Evolutionary conservation across 2,329 filamentous ascomycete genomes (phyloP).

Genomic region (Bipolaris cookei): DNA sequence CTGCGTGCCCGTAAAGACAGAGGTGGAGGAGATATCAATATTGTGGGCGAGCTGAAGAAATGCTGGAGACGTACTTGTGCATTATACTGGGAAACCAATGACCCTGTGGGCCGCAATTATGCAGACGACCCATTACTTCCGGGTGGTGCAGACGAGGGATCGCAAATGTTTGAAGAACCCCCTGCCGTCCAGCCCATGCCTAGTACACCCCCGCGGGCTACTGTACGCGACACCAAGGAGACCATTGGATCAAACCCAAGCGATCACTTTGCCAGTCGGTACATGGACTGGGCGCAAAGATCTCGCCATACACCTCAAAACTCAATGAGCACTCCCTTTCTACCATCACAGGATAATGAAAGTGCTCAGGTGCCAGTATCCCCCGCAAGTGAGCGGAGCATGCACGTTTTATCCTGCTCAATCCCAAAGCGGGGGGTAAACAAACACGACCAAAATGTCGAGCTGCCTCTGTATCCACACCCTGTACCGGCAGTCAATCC

Average conservation of each 20-base stretch:
- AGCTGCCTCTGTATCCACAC: conserved; percentile 49
- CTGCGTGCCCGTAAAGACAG: conserved; percentile 59
- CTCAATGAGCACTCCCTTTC: conserved; percentile 45
- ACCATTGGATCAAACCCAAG: conserved; percentile 47
- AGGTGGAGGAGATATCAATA: conserved; percentile 75
- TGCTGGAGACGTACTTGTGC: conserved; percentile 94
- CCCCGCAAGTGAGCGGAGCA: conserved; percentile 58
- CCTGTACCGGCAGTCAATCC: conserved; percentile 45
- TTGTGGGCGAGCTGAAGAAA: conserved; percentile 91
- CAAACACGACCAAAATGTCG: conserved; percentile 47
- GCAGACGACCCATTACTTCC: conserved; percentile 73
- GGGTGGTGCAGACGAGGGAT: conserved; percentile 68
- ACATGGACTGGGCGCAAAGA: conserved; percentile 49
- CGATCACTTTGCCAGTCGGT: conserved; percentile 47
- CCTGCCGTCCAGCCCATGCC: conserved; percentile 21
- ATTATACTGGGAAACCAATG: conserved; percentile 81
- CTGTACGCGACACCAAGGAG: conserved; percentile 39
- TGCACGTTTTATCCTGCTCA: conserved; percentile 66
- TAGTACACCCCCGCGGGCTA: conserved; percentile 34
- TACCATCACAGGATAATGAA: conserved; percentile 43
- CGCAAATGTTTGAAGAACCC: conserved; percentile 32
- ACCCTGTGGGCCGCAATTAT: conserved; percentile 65
- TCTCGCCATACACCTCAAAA: conserved; percentile 48
- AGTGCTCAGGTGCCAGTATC: conserved; percentile 49
- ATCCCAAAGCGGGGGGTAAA: conserved; percentile 56